Percentiles rank a stretch among this genome's conserved stretches.
Evolutionary conservation across 352 stramenopile species (phyloP).

Genomic region (Discostella stelligera): DNA sequence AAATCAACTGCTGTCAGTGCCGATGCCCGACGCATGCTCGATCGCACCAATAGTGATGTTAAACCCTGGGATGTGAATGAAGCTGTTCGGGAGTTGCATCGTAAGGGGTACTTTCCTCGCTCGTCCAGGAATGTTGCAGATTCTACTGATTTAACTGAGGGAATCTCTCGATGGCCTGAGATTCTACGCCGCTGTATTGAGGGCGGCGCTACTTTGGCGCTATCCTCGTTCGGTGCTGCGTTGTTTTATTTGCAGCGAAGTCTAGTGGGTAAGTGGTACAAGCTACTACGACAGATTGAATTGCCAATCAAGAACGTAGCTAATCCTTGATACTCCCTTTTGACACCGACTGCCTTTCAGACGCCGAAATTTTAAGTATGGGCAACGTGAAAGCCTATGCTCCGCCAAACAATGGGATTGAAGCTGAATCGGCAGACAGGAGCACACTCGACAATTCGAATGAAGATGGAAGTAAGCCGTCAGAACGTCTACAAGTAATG

Average conservation of each 20-base stretch:
- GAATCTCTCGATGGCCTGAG: slow-evolving; percentile 73
- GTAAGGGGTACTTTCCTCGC: slow-evolving; percentile 87
- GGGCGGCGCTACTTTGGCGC: slow-evolving; percentile 73
- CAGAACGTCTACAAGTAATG: slow-evolving; percentile 32
- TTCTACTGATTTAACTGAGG: slow-evolving; percentile 8
- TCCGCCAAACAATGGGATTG: slow-evolving; percentile 62
- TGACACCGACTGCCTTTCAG: slow-evolving; percentile 22
- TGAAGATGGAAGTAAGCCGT: slow-evolving; percentile 8
- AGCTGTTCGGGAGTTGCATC: slow-evolving; percentile 89
- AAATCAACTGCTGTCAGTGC: slow-evolving; percentile 66
- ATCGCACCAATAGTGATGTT: slow-evolving; percentile 85
- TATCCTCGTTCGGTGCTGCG: slow-evolving; percentile 82
- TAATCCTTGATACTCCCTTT: slow-evolving; percentile 51
- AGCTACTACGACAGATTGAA: slow-evolving; percentile 42
- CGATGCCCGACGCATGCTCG: slow-evolving; percentile 48
- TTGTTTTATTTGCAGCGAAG: slow-evolving; percentile 83
- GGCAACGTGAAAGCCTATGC: slow-evolving; percentile 85
- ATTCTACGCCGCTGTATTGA: slow-evolving; percentile 80
- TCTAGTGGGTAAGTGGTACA: slow-evolving; percentile 48
- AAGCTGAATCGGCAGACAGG: neutral
- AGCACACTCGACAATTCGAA: neutral
- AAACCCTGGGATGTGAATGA: slow-evolving; percentile 87
- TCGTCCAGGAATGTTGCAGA: slow-evolving; percentile 56
- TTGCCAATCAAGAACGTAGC: slow-evolving; percentile 51
- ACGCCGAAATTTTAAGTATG: slow-evolving; percentile 87